Percentiles rank a stretch among this genome's conserved stretches.
These are phyloP conservation scores for Penicillium frequentans DNA, from an alignment of 2,329 filamentous ascomycete species.

Conservation along the genomic window DNA sequence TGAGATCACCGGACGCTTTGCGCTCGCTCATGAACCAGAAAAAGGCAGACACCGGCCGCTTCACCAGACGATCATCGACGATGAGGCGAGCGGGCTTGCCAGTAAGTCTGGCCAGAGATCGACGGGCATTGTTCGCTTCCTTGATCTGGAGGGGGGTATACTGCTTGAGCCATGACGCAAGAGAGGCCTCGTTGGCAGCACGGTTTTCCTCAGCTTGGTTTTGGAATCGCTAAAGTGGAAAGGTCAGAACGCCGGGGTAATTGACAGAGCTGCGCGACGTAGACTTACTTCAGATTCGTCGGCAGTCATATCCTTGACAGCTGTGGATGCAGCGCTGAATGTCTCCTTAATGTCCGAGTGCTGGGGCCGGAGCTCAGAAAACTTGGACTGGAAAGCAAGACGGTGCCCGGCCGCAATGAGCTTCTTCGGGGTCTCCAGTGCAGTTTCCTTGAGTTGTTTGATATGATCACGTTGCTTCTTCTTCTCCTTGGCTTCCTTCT, in stretches of 20 bases:
- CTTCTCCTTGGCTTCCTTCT: constrained; percentile 30
- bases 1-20: constrained; percentile 50
- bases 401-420: constrained; percentile 27
- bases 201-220: constrained; percentile 51
- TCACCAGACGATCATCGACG: constrained; percentile 56
- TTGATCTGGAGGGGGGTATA: constrained; percentile 59
- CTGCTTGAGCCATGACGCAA: constrained; percentile 55
- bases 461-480: constrained; percentile 31
- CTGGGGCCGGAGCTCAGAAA: constrained; percentile 9
- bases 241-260: constrained; percentile 1
- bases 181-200: constrained; percentile 44
- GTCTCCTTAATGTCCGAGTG: constrained; percentile 8
- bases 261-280: neutral
- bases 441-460: constrained; percentile 35
- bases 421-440: constrained; percentile 37
- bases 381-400: constrained; percentile 24
- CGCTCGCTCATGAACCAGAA: constrained; percentile 49
- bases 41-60: constrained; percentile 42
- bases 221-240: constrained; percentile 51
- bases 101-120: constrained; percentile 26
- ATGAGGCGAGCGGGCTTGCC: constrained; percentile 34
- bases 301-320: constrained; percentile 15
- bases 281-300: constrained; percentile 26
- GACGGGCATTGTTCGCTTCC: constrained; percentile 60
- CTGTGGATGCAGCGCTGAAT: constrained; percentile 18